A percentile compares a stretch with the other conserved stretches of the same genome.
phyloP scores from a whole-genome alignment of 2,329 filamentous ascomycete genomes.

The Curvularia hawaiiensis region DNA sequence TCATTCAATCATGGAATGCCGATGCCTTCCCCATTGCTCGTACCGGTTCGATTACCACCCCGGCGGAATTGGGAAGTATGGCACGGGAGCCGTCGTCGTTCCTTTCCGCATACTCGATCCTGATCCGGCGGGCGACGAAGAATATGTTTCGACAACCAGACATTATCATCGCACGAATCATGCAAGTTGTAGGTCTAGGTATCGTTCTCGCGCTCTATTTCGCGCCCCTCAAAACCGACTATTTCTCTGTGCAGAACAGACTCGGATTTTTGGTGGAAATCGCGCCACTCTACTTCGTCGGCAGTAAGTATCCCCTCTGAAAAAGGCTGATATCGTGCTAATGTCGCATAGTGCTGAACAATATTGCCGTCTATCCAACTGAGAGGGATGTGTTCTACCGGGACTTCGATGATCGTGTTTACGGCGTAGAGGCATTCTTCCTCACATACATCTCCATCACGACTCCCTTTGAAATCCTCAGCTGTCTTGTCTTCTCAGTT shows the following conservation, averaged over 20 bases:
- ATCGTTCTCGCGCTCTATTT: slow-evolving; percentile 59
- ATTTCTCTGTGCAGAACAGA: slow-evolving; percentile 72
- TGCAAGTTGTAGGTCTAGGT: slow-evolving; percentile 47
- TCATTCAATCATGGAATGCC: slow-evolving; percentile 65
- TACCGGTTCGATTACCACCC: slow-evolving; percentile 60
- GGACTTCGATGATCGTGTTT: slow-evolving; percentile 75
- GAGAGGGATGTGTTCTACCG: slow-evolving; percentile 79
- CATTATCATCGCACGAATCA: slow-evolving; percentile 43
- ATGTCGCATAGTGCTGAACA: slow-evolving; percentile 66
- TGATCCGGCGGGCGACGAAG: slow-evolving; percentile 69
- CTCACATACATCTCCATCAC: slow-evolving; percentile 72
- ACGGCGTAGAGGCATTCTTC: slow-evolving; percentile 73
- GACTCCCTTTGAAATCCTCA: slow-evolving; percentile 71
- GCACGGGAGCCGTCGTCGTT: slow-evolving; percentile 68
- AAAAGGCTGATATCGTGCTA: background rate
- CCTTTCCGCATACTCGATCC: slow-evolving; percentile 66
- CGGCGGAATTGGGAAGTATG: slow-evolving; percentile 73
- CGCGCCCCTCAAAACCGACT: slow-evolving; percentile 71
- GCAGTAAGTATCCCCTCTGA: slow-evolving; percentile 49
- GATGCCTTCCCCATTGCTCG: slow-evolving; percentile 33
- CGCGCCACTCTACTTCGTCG: slow-evolving; percentile 73
- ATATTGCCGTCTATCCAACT: slow-evolving; percentile 73
- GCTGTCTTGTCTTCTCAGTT: slow-evolving; percentile 68
- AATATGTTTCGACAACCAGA: slow-evolving; percentile 57
- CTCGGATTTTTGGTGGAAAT: slow-evolving; percentile 77